phyloP scores from a whole-genome alignment of 768 basidiomycete species.

The Botryobasidium botryosum region DNA sequence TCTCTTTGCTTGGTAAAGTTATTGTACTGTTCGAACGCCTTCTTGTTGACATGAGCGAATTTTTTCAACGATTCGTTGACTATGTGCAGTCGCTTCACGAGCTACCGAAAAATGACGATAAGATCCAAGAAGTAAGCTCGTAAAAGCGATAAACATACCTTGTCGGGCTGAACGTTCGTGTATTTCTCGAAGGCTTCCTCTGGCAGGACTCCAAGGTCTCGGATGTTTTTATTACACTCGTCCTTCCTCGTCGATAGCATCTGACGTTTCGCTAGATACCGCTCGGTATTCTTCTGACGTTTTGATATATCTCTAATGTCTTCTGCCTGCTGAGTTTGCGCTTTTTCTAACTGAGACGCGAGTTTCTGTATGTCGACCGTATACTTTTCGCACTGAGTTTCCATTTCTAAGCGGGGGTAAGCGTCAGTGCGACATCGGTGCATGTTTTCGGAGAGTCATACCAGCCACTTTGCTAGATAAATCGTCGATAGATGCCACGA shows the following conservation, averaged over 20 bases:
- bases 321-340: conserved; percentile 71
- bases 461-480: conserved; percentile 48
- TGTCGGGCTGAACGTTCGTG: conserved; percentile 70
- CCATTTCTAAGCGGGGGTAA: conserved; percentile 32
- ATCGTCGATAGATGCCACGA: conserved; percentile 48
- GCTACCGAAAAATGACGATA: conserved; percentile 27
- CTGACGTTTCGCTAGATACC: conserved; percentile 83
- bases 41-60: conserved; percentile 98
- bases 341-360: conserved; percentile 44
- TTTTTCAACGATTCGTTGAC: conserved; percentile 90
- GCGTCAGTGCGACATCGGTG: background rate
- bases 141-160: conserved; percentile 32
- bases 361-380: conserved; percentile 49
- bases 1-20: conserved; percentile 97
- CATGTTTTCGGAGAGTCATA: conserved; percentile 15
- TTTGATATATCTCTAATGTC: conserved; percentile 75
- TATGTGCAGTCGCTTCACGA: conserved; percentile 81
- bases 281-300: conserved; percentile 89
- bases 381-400: conserved; percentile 52
- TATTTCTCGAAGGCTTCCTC: conserved; percentile 98
- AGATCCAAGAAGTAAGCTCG: background rate
- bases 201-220: conserved; percentile 89
- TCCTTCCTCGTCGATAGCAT: conserved; percentile 74
- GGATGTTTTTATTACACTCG: conserved; percentile 87
- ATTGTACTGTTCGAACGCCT: conserved; percentile 95